These are phyloP conservation scores for Ciborinia camelliae DNA, from an alignment of 2,329 filamentous ascomycete genomes.

Conservation along the genomic window DNA sequence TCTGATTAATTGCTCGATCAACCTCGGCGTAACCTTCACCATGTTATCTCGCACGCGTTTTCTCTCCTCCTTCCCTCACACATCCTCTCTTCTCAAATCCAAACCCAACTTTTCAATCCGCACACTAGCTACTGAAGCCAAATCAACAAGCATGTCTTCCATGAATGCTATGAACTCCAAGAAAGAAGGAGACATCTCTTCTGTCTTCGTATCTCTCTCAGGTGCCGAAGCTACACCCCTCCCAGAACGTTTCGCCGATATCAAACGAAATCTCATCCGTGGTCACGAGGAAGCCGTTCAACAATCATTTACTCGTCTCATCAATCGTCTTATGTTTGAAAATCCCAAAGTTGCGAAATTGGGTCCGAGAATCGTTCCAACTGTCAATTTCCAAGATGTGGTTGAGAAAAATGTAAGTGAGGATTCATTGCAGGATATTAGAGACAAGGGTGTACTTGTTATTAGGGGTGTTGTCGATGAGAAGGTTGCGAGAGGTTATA, in stretches of 20 bases:
- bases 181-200: slow-evolving; percentile 57
- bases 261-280: slow-evolving; percentile 51
- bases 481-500: slow-evolving; percentile 60
- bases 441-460: slow-evolving; percentile 44
- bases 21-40: background rate
- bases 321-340: slow-evolving; percentile 45
- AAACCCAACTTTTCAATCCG: background rate
- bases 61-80: background rate
- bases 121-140: background rate
- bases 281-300: slow-evolving; percentile 49
- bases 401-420: background rate
- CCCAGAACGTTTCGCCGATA: slow-evolving; percentile 51
- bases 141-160: slow-evolving; percentile 2
- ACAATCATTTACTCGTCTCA: slow-evolving; percentile 48
- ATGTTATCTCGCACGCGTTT: slow-evolving; percentile 2
- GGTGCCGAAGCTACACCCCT: slow-evolving; percentile 45
- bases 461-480: slow-evolving; percentile 63
- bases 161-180: slow-evolving; percentile 9
- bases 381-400: slow-evolving; percentile 9
- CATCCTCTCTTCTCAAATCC: background rate
- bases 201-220: slow-evolving; percentile 57
- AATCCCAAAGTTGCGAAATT: slow-evolving; percentile 46
- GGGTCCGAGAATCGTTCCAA: slow-evolving; percentile 49
- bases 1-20: background rate
- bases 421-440: slow-evolving; percentile 8